Evolutionary conservation across 768 basidiomycete genomes (phyloP).

Genomic region (Pisolithus sp.): DNA sequence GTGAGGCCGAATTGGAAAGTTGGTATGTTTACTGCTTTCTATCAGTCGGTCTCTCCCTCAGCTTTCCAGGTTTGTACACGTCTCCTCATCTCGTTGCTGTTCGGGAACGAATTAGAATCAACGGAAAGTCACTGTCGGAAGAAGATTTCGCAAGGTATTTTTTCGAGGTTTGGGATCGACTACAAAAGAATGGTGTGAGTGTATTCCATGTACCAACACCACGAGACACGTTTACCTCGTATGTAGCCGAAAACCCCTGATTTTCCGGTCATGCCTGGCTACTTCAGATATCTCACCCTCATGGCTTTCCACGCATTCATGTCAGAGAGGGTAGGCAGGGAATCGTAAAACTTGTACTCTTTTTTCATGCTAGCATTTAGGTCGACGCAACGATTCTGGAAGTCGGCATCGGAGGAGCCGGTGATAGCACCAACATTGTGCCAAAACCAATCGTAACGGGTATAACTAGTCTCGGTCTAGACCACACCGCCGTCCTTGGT

Average conservation of each 20-base stretch:
- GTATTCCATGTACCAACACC: not conserved
- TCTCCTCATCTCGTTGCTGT: slow-evolving; percentile 96
- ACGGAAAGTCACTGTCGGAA: slow-evolving; percentile 85
- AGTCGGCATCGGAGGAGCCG: slow-evolving; percentile 91
- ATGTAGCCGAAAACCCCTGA: slow-evolving; percentile 39
- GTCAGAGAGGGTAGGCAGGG: slow-evolving; percentile 45
- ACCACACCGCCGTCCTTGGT: slow-evolving; percentile 84
- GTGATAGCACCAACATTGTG: slow-evolving; percentile 95
- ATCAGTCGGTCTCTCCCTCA: not conserved
- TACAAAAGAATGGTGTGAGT: slow-evolving; percentile 61
- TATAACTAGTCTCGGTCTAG: slow-evolving; percentile 84
- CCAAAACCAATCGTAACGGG: slow-evolving; percentile 88
- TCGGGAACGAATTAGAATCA: slow-evolving; percentile 90
- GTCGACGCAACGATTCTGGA: slow-evolving; percentile 91
- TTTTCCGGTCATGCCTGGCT: slow-evolving; percentile 77
- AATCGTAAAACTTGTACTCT: not conserved
- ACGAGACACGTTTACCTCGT: slow-evolving; percentile 1
- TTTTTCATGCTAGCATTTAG: slow-evolving; percentile 14
- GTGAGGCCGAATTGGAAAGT: slow-evolving; percentile 72
- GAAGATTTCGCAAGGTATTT: slow-evolving; percentile 85
- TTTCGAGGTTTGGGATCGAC: slow-evolving; percentile 91
- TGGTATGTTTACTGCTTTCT: slow-evolving; percentile 42
- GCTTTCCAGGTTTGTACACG: slow-evolving; percentile 75
- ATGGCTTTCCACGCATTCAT: slow-evolving; percentile 89
- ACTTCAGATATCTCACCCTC: slow-evolving; percentile 91